Evolutionary conservation across 176 grass and related monocot species (phyloP).

Genomic region (Aegilops tauschii): DNA sequence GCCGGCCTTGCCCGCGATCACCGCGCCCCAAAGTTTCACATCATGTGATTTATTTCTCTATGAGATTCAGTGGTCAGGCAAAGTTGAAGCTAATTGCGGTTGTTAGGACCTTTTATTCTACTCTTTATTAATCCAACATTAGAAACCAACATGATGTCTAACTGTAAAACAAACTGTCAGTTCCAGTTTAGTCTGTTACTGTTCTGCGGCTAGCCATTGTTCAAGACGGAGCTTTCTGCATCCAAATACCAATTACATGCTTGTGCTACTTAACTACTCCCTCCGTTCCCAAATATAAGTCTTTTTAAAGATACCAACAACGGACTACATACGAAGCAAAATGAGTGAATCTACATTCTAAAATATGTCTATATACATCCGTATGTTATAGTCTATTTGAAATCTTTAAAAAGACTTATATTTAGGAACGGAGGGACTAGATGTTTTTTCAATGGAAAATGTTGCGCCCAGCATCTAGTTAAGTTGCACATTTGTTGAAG

Average conservation of each 20-base stretch:
- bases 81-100: background rate
- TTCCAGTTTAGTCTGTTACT: background rate
- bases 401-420: too few relatives aligned
- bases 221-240: background rate
- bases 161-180: slow-evolving; percentile 29
- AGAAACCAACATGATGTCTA: slow-evolving; percentile 28
- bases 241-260: too few relatives aligned
- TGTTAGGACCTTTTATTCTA: slow-evolving; percentile 5
- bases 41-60: slow-evolving; percentile 5
- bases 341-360: too few relatives aligned
- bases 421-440: too few relatives aligned
- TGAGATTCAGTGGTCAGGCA: background rate
- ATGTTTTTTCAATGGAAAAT: background rate
- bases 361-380: too few relatives aligned
- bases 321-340: too few relatives aligned
- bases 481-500: background rate
- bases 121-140: background rate
- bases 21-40: too few relatives aligned
- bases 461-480: background rate
- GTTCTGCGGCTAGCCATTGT: background rate
- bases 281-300: too few relatives aligned
- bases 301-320: too few relatives aligned
- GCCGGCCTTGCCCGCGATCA: too few relatives aligned
- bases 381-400: too few relatives aligned
- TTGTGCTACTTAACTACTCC: background rate